Base-by-base conservation (phyloP, 352 stramenopile species). In the Phytophthora sp. region DNA sequence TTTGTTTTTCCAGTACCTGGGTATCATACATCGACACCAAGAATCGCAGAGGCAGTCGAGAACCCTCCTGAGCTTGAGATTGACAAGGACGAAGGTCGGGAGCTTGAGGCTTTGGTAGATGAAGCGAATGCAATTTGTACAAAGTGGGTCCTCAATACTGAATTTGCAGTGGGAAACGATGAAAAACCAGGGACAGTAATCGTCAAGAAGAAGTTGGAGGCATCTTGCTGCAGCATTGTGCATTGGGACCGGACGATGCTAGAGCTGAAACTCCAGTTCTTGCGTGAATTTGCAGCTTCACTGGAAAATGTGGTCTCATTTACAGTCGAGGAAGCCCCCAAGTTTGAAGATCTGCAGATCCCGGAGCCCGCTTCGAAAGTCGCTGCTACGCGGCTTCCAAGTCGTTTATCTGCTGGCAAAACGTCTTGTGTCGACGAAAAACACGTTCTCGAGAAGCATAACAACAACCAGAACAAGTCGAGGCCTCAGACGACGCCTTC, bases 41-140 rank as follows among this genome's bases (percentile, higher is more conserved):
- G 61, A 69, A 78, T 74, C 15, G 65, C 59, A 8, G 65, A 77
- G 24, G 65, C 44, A 44, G 69, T 74, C 0, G 59, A 74, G 13
- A 65, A 77, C 50, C 49, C 65, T 5, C 47, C 59, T 30, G 65
- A 74, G 5, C 33, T 77, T 23, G 26, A 71, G 24, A 62, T 69
- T 23, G 59, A 57, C 18, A 47, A 71, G 11, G 57, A 73, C 12
- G 57, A 73, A 53, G 52, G 46, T 8, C 65, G 42, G 15, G 50
- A 62, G 7, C 58, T 77, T n/a, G 55, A 71, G 41, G 54, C 47
- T 15, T 23, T 89, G 2, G 69, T 91, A 4, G 57, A 73, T 1
- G 82, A 89, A 69, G 84, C 84, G 0, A 93, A 91, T 36, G 53
- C 56, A 11, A 84, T 93, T 41, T 90, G 77, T 39, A 55, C 69